Base-by-base conservation (phyloP, 2,329 filamentous ascomycete genomes). In the Myriosclerotinia curreyana region DNA sequence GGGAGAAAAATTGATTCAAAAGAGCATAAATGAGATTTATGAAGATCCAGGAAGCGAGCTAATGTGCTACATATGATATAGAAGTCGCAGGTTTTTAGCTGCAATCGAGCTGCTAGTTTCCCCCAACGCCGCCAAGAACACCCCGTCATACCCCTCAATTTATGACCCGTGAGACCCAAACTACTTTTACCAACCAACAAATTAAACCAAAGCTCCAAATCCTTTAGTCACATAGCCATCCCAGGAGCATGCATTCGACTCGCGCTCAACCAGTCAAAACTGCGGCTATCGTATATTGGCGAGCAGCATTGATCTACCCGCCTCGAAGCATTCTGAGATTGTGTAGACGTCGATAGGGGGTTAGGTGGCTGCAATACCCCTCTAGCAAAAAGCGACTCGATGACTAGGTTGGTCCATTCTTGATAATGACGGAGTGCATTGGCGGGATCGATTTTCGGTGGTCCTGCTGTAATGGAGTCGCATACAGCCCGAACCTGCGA, bases 371-470 rank as follows among this genome's bases (percentile, higher is more conserved):
- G 44, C 22, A 59, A 42, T 31, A 51, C 28, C n/a, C 34, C 44
- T 17, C 25, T 40, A 59, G 52, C 31, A 42, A 44, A 49, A n/a
- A 63, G 44, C 8, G 34, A 3, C 20, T 63, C 31, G 20, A 59
- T 44, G 11, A 51, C 53, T 44, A 40, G 31, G 20, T 51, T 51
- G 14, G 44, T 59, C 61, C 44, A 63, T 51, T 58, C 61, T 58
- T 51, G 44, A 56, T 59, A 59, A 38, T 59, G 61, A 11, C 40
- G 61, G 34, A 59, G 53, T n/a, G 53, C 49, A 38, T 59, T 59
- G 7, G 22, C 31, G 28, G 61, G 52, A 42, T 63, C 61, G 11
- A 63, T 63, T 28, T 58, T 50, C 9, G 50, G 49, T 25, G 61
- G 53, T n/a, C 46, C 52, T 20, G 61, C 44, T 34, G 53, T 63